A percentile compares a stretch with the other conserved stretches of the same genome.
These are phyloP conservation scores for Ogataea hybrid DNA, from an alignment of 1,139 yeast genomes.

Conservation along the genomic window DNA sequence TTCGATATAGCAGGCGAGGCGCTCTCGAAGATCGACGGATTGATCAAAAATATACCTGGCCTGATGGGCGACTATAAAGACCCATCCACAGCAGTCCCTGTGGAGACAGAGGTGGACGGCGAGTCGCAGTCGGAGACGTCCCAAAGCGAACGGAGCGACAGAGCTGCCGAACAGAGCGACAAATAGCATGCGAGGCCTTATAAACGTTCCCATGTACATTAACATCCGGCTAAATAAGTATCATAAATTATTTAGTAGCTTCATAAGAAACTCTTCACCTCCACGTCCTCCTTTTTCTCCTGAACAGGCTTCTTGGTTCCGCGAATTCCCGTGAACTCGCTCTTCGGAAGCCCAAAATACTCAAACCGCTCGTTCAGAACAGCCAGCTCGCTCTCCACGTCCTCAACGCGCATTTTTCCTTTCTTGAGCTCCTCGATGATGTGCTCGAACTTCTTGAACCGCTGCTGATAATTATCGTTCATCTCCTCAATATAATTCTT, in stretches of 20 bases:
- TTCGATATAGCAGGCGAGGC: slow-evolving; percentile 77
- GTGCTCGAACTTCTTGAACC: slow-evolving; percentile 22
- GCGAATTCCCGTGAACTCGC: slow-evolving; percentile 25
- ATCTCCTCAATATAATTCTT: slow-evolving; percentile 30
- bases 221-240: not conserved
- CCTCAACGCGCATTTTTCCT: slow-evolving; percentile 27
- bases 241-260: not conserved
- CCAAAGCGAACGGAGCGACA: slow-evolving; percentile 5
- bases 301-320: slow-evolving; percentile 21
- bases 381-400: slow-evolving; percentile 22
- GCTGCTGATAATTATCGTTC: slow-evolving; percentile 26
- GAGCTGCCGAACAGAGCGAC: not conserved
- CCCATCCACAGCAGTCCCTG: slow-evolving; percentile 5
- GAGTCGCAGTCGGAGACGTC: slow-evolving; percentile 5
- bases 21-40: slow-evolving; percentile 60
- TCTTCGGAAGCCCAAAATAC: slow-evolving; percentile 23
- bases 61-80: slow-evolving; percentile 35
- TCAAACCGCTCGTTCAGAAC: slow-evolving; percentile 31
- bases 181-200: not conserved
- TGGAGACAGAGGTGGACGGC: slow-evolving; percentile 3
- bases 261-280: slow-evolving; percentile 5
- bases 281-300: not conserved
- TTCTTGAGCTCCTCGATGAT: slow-evolving; percentile 20
- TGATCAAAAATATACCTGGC: slow-evolving; percentile 67
- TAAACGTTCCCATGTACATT: slow-evolving; percentile 4